Evolutionary conservation across 2,329 filamentous ascomycete genomes (phyloP), one percentile per base, ranked within the genome.

Genomic region (Trichoderma atrobrunneum): DNA sequence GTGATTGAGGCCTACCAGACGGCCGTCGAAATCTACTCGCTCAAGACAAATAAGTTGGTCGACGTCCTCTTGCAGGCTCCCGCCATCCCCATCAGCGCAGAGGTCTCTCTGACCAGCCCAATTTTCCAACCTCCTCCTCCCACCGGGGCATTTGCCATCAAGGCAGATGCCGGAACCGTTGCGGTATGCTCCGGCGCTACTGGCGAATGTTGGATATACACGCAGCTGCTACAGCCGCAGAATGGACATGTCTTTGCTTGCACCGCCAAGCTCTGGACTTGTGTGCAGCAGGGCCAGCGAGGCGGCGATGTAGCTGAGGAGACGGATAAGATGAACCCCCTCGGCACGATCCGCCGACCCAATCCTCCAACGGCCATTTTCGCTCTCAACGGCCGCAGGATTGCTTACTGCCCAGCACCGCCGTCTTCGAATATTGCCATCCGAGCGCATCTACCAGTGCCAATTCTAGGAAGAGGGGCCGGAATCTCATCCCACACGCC

Each of bases 211-310:
- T 97, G 92, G 86, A 84, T 97, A 8, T 98, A 88, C 76, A 83
- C 86, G 10, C 87, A 90, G 74, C 79, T 84, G 10, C 76, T 82
- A 11, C 78, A 82, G 70, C 78, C 81, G 1, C 81, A 82, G 61
- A 86, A 87, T 26, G 78, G 80, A 1, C 82, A 82, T 26, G 75
- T 83, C 59, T 91, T 87, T 79, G 84, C 82, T 48, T 98, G 94
- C 77, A 85, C 96, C 70, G 95, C 92, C 24, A 99, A 99, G 82
- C 84, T 97, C 21, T 99, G 96, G 96, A 98, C 96, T 0, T 91
- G 90, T 59, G 85, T 97, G 32, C 93, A 96, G 78, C 87, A 90
- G 75, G 83, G 84, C 34, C 81, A 84, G 21, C 85, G 85, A 72
- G 83, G 83, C 28, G 28, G 57, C 16, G 85, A 88, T 34, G 79